phyloP scores from a whole-genome alignment of 495 filamentous ascomycete genomes.

The Aspergillus incahuasiensis region DNA sequence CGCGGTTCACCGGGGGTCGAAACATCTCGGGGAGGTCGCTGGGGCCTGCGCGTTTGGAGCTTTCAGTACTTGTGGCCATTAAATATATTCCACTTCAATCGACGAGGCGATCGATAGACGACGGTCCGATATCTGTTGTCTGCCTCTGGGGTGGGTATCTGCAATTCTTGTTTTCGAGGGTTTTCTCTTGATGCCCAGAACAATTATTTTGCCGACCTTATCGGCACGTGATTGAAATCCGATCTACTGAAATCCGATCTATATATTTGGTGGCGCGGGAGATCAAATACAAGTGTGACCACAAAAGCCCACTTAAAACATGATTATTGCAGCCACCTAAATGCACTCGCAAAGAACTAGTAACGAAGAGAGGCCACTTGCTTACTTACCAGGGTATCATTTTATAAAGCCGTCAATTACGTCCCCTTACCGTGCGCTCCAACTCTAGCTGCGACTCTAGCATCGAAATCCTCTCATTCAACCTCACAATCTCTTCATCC shows the following conservation, averaged over 20 bases:
- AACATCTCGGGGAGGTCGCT: conserved; percentile 54
- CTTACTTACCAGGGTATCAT: conserved; percentile 14
- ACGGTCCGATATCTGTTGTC: not conserved
- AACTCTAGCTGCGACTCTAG: conserved; percentile 32
- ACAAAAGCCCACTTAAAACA: no score
- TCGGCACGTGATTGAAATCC: conserved; percentile 16
- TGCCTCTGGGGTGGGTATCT: not conserved
- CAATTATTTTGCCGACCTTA: conserved; percentile 10
- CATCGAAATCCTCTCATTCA: conserved; percentile 39
- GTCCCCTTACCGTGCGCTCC: conserved; percentile 41
- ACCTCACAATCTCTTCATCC: conserved; percentile 56
- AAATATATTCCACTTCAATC: conserved; percentile 9
- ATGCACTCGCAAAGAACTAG: not conserved
- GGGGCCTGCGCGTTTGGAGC: conserved; percentile 15
- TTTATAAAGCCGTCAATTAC: conserved; percentile 3
- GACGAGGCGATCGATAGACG: not conserved
- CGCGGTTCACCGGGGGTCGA: conserved; percentile 76
- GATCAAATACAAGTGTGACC: no score
- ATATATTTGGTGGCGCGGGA: not conserved
- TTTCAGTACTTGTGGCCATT: conserved; percentile 26
- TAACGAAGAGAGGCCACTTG: not conserved
- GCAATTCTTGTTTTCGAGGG: not conserved
- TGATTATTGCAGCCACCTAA: not conserved
- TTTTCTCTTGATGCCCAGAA: conserved; percentile 5
- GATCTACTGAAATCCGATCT: not conserved